Conservation (phyloP, 495 filamentous ascomycete genomes). For the Aspergillus cristatus region DNA sequence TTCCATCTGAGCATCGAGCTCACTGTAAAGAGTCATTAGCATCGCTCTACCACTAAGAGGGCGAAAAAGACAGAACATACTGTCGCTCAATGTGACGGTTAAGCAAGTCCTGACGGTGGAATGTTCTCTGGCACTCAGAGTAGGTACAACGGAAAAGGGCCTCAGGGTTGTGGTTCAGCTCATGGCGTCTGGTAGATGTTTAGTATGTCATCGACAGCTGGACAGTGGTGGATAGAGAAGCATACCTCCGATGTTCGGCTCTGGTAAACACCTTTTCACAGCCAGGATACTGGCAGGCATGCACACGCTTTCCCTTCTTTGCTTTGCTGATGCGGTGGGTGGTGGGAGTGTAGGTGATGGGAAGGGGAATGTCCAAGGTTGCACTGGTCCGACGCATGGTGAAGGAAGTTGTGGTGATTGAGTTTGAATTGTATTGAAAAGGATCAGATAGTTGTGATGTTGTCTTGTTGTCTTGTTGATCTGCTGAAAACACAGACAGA, state of each 20-base stretch:
- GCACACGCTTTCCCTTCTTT: slow-evolving; percentile 75
- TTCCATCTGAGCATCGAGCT: slow-evolving; percentile 33
- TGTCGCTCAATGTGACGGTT: slow-evolving; percentile 74
- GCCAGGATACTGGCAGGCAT: slow-evolving; percentile 53
- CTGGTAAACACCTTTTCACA: slow-evolving; percentile 76
- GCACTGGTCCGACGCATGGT: slow-evolving; percentile 21
- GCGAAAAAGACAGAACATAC: slow-evolving; percentile 40
- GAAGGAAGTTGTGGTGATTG: too few species aligned
- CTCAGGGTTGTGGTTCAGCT: slow-evolving; percentile 70
- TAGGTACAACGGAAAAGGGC: slow-evolving; percentile 59
- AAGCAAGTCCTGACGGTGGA: slow-evolving; percentile 72
- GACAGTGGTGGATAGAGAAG: background rate
- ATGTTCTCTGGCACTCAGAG: slow-evolving; percentile 64
- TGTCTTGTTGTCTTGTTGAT: slow-evolving; percentile 2
- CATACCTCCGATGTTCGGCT: slow-evolving; percentile 75
- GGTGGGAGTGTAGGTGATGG: slow-evolving; percentile 54
- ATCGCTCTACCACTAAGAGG: too few species aligned
- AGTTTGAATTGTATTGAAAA: background rate
- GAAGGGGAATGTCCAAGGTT: slow-evolving; percentile 20
- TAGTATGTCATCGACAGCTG: too few species aligned
- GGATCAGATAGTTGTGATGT: background rate
- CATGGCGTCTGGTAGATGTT: slow-evolving; percentile 57
- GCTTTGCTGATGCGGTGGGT: slow-evolving; percentile 71
- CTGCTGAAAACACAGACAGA: slow-evolving; percentile 8
- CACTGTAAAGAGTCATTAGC: slow-evolving; percentile 17